phyloP scores from a whole-genome alignment of 352 stramenopile genomes.

The Bremia lactucae region DNA sequence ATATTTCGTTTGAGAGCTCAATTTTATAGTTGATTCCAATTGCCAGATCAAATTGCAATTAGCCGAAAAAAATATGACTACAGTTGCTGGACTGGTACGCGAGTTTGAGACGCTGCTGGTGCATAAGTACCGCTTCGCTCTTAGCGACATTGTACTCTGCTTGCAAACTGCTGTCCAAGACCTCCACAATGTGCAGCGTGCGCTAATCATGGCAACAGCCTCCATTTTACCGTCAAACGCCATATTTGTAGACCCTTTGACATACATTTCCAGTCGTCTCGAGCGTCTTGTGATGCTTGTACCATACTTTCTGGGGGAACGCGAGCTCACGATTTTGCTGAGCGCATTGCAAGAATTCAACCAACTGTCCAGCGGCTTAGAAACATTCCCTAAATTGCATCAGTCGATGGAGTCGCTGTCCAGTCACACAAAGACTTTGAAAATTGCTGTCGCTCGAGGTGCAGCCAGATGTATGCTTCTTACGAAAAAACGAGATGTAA shows the following conservation, averaged over 20 bases:
- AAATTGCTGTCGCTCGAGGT: background rate
- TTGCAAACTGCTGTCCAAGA: constrained; percentile 5
- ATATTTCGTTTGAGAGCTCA: too few relatives aligned
- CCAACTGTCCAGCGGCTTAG: background rate
- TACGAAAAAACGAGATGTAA: constrained; percentile 16
- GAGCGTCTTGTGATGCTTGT: constrained; percentile 5
- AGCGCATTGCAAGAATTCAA: constrained; percentile 8
- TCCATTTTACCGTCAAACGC: background rate
- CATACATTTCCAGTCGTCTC: constrained; percentile 4
- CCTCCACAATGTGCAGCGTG: constrained; percentile 8
- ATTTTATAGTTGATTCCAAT: too few relatives aligned
- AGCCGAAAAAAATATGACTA: background rate
- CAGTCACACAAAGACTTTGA: constrained; percentile 1
- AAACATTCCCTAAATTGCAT: constrained; percentile 2
- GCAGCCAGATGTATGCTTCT: constrained; percentile 2
- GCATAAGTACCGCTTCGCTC: constrained; percentile 26
- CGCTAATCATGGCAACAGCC: background rate
- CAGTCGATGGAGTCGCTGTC: background rate
- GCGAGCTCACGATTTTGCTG: constrained; percentile 7
- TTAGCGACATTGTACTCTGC: constrained; percentile 17
- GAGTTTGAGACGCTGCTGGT: constrained; percentile 41
- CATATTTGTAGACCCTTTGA: constrained; percentile 1
- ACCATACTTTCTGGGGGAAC: constrained; percentile 10
- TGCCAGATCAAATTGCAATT: too few relatives aligned
- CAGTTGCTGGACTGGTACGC: constrained; percentile 5